Percentiles rank a stretch among this genome's conserved stretches.
phyloP scores from a whole-genome alignment of 2,329 filamentous ascomycete genomes.

The Fusarium sacchari region DNA sequence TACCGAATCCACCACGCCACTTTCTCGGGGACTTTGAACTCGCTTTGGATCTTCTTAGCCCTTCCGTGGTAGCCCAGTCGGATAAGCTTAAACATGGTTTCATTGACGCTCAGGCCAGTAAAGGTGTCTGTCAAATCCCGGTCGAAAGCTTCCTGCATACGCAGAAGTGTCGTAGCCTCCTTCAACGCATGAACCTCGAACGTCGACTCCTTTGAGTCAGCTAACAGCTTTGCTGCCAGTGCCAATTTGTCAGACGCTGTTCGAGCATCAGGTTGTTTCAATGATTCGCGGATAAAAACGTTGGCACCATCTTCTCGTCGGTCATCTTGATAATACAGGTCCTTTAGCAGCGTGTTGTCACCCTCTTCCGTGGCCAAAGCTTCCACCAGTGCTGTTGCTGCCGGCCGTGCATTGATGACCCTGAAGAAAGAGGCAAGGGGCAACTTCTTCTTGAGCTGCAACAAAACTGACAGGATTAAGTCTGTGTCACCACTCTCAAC shows the following conservation, averaged over 20 bases:
- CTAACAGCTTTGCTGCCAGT: constrained; percentile 83
- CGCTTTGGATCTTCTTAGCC: constrained; percentile 86
- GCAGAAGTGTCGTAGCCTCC: constrained; percentile 81
- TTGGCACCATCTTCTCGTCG: constrained; percentile 87
- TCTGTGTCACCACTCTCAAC: constrained; percentile 96
- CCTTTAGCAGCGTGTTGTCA: constrained; percentile 87
- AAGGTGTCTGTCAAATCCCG: constrained; percentile 83
- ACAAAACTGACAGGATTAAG: constrained; percentile 86
- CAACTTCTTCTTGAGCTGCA: constrained; percentile 89
- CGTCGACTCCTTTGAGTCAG: constrained; percentile 81
- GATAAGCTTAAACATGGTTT: constrained; percentile 91
- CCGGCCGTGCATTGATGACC: constrained; percentile 84
- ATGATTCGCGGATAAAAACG: constrained; percentile 85
- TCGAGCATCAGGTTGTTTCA: constrained; percentile 75
- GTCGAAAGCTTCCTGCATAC: constrained; percentile 88
- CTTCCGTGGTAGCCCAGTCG: constrained; percentile 83
- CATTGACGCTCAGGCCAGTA: constrained; percentile 85
- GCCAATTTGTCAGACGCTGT: constrained; percentile 86
- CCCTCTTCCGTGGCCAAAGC: constrained; percentile 74
- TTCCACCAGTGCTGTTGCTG: constrained; percentile 90
- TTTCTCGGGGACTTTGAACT: constrained; percentile 94
- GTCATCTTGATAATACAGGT: constrained; percentile 97
- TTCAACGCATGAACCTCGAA: constrained; percentile 80
- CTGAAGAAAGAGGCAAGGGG: constrained; percentile 93
- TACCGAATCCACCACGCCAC: constrained; percentile 85